Base-by-base conservation (phyloP, 2,329 filamentous ascomycete species). In the Pseudocercospora macadamiae region DNA sequence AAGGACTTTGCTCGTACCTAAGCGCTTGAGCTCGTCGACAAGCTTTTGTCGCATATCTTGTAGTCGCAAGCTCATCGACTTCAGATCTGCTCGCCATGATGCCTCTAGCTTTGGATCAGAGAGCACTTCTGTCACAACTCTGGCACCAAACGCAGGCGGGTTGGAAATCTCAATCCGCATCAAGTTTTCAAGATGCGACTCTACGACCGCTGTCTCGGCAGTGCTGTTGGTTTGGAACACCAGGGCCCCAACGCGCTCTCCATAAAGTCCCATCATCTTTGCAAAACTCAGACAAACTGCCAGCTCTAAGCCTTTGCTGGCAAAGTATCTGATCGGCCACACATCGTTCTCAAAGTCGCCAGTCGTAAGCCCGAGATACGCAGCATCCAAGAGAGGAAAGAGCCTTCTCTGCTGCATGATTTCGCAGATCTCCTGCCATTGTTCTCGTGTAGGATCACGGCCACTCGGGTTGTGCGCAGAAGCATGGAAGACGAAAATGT, bases 201-300 rank as follows among this genome's bases (percentile, higher is more conserved):
- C 93, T 71, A 97, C 86, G 64, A 91, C 90, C 83, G 93, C 93
- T 85, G 91, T 93, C 85, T 97, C 93, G 67, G 91, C 92, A 65
- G 87, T 83, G 39, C 89, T 88, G 68, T 87, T 88, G 75, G 89
- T 90, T 70, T 97, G 89, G 67, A 97, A 83, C 69, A 91, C 96
- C 85, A 97, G 97, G 67, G 93, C 92, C 73, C 93, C 93, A 61
- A 96, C 91, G 80, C 93, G 93, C 84, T 97, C 93, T 74, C 93
- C 95, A 76, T 99, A 97, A 63, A 99, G 90, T 80, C 93, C 93
- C 93, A 99, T 97, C 85, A 97, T 99, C 89, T 97, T 97, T 76
- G 93, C 93, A 77, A 97, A 97, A 54, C 89, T 95, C 82, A 97
- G 93, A 72, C 89, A 88, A 63, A 97, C 86, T 73, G 86, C 87